These are phyloP conservation scores for Pseudocercospora vitis DNA, from an alignment of 2,329 filamentous ascomycete species.

Conservation along the genomic window DNA sequence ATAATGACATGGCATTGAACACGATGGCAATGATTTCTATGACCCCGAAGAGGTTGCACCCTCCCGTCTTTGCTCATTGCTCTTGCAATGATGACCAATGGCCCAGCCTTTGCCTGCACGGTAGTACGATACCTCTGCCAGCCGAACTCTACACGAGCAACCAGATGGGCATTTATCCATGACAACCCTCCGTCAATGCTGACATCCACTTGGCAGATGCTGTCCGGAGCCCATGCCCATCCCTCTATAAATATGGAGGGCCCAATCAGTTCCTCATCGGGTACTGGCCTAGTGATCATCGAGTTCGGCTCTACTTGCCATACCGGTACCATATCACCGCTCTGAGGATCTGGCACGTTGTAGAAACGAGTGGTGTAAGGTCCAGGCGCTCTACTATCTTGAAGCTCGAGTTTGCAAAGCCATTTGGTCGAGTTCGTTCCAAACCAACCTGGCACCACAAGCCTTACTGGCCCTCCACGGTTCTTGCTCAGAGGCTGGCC, in stretches of 20 bases:
- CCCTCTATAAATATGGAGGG: slow-evolving; percentile 23
- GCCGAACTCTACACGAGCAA: slow-evolving; percentile 14
- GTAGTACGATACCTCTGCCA: slow-evolving; percentile 24
- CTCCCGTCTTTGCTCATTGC: slow-evolving; percentile 21
- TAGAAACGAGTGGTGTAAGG: slow-evolving; percentile 36
- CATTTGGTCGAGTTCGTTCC: slow-evolving; percentile 39
- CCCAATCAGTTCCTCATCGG: slow-evolving; percentile 14
- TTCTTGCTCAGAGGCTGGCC: slow-evolving; percentile 26
- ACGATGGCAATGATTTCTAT: slow-evolving; percentile 31
- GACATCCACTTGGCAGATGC: slow-evolving; percentile 28
- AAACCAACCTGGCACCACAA: slow-evolving; percentile 38
- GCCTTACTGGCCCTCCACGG: slow-evolving; percentile 35
- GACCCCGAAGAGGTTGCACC: slow-evolving; percentile 28
- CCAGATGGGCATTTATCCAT: slow-evolving; percentile 19
- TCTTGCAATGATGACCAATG: slow-evolving; percentile 12
- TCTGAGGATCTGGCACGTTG: slow-evolving; percentile 28
- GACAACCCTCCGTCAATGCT: slow-evolving; percentile 19
- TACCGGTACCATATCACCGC: slow-evolving; percentile 26
- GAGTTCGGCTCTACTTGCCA: slow-evolving; percentile 35
- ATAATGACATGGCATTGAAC: no score
- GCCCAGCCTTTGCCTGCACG: slow-evolving; percentile 11
- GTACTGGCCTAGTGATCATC: slow-evolving; percentile 31
- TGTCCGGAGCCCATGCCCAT: slow-evolving; percentile 35
- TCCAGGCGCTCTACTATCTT: slow-evolving; percentile 25
- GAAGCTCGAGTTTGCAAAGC: slow-evolving; percentile 32